phyloP scores from a whole-genome alignment of 148 eudicot genomes.

The Heliamphora exappendiculata region DNA sequence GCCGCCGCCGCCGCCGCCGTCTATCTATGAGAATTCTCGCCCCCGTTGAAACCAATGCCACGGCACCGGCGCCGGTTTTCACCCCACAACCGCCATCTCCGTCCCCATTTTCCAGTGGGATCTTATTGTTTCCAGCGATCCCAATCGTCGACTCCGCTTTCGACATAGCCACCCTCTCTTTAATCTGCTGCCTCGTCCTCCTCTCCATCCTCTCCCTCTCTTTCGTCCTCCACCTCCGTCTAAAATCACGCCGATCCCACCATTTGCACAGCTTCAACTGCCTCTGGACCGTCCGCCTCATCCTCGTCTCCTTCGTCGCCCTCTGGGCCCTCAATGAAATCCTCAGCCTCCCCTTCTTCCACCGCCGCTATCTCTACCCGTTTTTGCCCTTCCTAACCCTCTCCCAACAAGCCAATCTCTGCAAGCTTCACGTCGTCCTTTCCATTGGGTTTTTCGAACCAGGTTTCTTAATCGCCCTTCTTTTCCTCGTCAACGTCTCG shows the following conservation, averaged over 20 bases:
- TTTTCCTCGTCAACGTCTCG: constrained; percentile 47
- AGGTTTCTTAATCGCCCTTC: constrained; percentile 47
- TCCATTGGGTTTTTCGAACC: constrained; percentile 70
- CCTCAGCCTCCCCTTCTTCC: constrained; percentile 39
- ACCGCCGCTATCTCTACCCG: constrained; percentile 19
- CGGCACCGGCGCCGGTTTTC: neutral
- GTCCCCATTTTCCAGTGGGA: neutral
- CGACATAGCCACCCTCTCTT: constrained; percentile 27
- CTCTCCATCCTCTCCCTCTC: constrained; percentile 38
- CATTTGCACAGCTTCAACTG: constrained; percentile 43
- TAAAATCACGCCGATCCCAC: constrained; percentile 25
- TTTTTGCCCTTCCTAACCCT: constrained; percentile 24
- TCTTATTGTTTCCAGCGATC: constrained; percentile 4
- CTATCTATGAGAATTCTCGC: constrained; percentile 15
- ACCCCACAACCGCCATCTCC: constrained; percentile 2
- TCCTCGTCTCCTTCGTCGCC: constrained; percentile 33
- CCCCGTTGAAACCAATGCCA: neutral
- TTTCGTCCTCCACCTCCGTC: constrained; percentile 37
- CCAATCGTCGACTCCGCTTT: constrained; percentile 25
- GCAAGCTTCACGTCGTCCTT: constrained; percentile 43
- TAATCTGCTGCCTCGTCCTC: constrained; percentile 30
- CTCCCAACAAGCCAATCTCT: constrained; percentile 28
- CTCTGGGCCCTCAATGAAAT: constrained; percentile 45
- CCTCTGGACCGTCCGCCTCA: constrained; percentile 49
- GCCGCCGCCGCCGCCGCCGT: constrained; percentile 4